Percentiles rank a stretch among this genome's conserved stretches.
These are phyloP conservation scores for Chaetothyriales sp. DNA, from an alignment of 2,329 filamentous ascomycete species.

Conservation along the genomic window DNA sequence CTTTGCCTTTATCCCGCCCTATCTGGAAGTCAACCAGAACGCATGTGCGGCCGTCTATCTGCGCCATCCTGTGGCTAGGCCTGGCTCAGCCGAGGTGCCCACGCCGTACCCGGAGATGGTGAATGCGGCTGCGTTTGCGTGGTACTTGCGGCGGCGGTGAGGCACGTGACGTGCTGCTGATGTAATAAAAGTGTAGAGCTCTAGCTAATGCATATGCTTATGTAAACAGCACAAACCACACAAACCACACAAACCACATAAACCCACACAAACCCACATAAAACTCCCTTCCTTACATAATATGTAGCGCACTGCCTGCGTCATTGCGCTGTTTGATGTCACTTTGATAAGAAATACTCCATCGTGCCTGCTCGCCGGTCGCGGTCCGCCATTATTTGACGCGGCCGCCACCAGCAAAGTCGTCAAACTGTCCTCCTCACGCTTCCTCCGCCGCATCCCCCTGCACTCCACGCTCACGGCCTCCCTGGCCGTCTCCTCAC, in stretches of 20 bases:
- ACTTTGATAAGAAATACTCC: too few relatives aligned
- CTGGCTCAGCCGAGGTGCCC: slow-evolving; percentile 66
- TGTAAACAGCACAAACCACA: too few relatives aligned
- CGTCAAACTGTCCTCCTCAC: slow-evolving; percentile 87
- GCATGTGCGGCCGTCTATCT: slow-evolving; percentile 92
- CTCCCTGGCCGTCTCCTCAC: slow-evolving; percentile 54
- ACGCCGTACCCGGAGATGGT: slow-evolving; percentile 59
- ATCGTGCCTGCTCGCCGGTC: neutral
- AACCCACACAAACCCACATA: too few relatives aligned
- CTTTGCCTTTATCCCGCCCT: slow-evolving; percentile 88
- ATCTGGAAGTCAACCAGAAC: slow-evolving; percentile 95
- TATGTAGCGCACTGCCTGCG: too few relatives aligned
- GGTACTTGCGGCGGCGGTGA: slow-evolving; percentile 76
- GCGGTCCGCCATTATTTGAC: neutral
- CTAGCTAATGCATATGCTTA: too few relatives aligned
- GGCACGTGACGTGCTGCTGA: neutral
- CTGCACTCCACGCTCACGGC: slow-evolving; percentile 60
- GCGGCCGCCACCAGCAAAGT: slow-evolving; percentile 18
- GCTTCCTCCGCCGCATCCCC: slow-evolving; percentile 49
- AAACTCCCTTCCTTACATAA: too few relatives aligned
- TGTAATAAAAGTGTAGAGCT: too few relatives aligned
- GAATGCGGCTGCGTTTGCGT: slow-evolving; percentile 77
- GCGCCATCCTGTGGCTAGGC: slow-evolving; percentile 78
- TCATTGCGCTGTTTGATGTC: too few relatives aligned
- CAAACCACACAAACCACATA: too few relatives aligned